Evolutionary conservation across 306 rosid species (phyloP).

Genomic region (Vigna hirtella): DNA sequence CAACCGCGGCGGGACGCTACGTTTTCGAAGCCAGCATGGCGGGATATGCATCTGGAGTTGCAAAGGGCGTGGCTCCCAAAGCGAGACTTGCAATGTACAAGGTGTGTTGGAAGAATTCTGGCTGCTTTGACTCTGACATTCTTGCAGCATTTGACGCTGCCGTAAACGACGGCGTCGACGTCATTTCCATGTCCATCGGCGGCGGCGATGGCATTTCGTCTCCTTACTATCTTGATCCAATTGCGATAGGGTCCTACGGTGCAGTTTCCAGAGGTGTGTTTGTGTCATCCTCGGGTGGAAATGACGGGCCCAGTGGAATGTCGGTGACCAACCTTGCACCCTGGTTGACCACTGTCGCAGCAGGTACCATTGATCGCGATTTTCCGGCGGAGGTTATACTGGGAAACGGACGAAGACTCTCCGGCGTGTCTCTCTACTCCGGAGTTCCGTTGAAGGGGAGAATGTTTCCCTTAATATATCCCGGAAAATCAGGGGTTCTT

Average conservation of each 20-base stretch:
- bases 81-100: neutral
- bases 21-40: slow-evolving; percentile 16
- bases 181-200: slow-evolving; percentile 13
- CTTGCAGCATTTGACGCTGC: slow-evolving; percentile 1
- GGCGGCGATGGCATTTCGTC: slow-evolving; percentile 2
- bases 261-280: slow-evolving; percentile 9
- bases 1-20: slow-evolving; percentile 6
- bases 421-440: slow-evolving; percentile 4
- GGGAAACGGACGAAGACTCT: slow-evolving; percentile 3
- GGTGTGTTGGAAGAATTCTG: slow-evolving; percentile 14
- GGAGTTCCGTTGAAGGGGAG: neutral
- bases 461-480: neutral
- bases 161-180: neutral
- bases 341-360: neutral
- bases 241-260: slow-evolving; percentile 10
- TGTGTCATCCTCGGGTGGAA: slow-evolving; percentile 1
- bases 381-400: neutral
- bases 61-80: slow-evolving; percentile 16
- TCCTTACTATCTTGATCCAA: slow-evolving; percentile 14
- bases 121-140: slow-evolving; percentile 7
- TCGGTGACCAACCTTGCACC: slow-evolving; percentile 15
- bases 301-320: slow-evolving; percentile 3
- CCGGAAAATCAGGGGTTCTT: slow-evolving; percentile 1
- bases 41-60: neutral
- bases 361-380: slow-evolving; percentile 3